Evolutionary conservation across 768 basidiomycete genomes (phyloP).

Genomic region (Nevesoporus exiguus): DNA sequence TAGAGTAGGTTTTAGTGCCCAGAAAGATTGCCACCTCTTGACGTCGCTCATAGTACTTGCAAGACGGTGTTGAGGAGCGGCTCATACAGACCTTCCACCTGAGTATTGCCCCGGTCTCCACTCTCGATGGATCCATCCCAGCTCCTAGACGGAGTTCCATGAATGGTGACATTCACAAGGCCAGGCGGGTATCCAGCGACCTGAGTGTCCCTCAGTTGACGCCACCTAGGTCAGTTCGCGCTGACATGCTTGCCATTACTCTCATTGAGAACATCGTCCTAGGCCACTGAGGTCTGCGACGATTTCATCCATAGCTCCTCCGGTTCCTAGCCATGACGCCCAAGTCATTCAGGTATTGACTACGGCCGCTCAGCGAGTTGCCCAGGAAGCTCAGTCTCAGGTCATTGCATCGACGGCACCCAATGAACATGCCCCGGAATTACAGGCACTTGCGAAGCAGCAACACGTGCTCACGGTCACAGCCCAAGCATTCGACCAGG

Average conservation of each 20-base stretch:
- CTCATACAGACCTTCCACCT: slow-evolving; percentile 66
- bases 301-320: slow-evolving; percentile 28
- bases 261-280: slow-evolving; percentile 7
- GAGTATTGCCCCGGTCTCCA: slow-evolving; percentile 65
- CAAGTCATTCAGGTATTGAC: slow-evolving; percentile 78
- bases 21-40: slow-evolving; percentile 5
- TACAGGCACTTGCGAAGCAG: slow-evolving; percentile 75
- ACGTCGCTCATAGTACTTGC: slow-evolving; percentile 40
- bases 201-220: slow-evolving; percentile 33
- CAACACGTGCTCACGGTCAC: slow-evolving; percentile 72
- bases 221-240: slow-evolving; percentile 26
- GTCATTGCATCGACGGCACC: slow-evolving; percentile 50
- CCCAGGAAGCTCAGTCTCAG: slow-evolving; percentile 69
- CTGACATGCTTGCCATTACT: not conserved
- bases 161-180: slow-evolving; percentile 39
- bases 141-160: slow-evolving; percentile 47
- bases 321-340: slow-evolving; percentile 50
- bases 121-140: slow-evolving; percentile 43
- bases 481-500: slow-evolving; percentile 73
- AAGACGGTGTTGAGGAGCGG: slow-evolving; percentile 72
- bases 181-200: slow-evolving; percentile 43
- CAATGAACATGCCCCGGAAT: slow-evolving; percentile 43
- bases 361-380: slow-evolving; percentile 73
- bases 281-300: slow-evolving; percentile 34
- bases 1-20: slow-evolving; percentile 46